These are phyloP conservation scores for Selaginella moellendorffii DNA, from an alignment of 75 land plant genomes.

Conservation along the genomic window DNA sequence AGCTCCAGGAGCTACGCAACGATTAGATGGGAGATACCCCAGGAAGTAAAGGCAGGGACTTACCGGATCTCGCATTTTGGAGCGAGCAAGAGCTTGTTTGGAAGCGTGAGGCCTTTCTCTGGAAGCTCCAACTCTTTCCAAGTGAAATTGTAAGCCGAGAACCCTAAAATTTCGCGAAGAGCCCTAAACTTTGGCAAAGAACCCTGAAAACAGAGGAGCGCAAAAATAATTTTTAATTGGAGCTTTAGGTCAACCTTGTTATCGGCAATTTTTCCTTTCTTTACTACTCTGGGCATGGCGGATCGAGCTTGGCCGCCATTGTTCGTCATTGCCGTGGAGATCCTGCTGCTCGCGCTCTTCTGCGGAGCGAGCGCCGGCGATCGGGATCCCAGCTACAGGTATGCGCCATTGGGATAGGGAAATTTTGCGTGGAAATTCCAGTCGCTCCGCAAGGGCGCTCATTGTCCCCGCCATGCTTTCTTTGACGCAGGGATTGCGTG, in stretches of 20 bases:
- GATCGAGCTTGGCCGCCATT: no score
- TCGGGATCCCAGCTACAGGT: constrained; percentile 47
- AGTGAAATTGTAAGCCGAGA: no score
- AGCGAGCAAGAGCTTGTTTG: constrained; percentile 53
- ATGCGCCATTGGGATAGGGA: not conserved
- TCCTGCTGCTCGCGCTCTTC: no score
- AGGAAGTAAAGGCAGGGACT: constrained; percentile 36
- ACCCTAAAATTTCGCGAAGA: no score
- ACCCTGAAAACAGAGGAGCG: no score
- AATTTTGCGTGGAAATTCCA: not conserved
- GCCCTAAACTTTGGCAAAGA: no score
- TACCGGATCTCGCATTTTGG: constrained; percentile 76
- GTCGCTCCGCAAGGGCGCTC: not conserved
- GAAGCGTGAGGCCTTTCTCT: constrained; percentile 47
- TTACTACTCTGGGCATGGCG: no score
- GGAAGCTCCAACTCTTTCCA: constrained; percentile 61
- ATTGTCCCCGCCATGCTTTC: not conserved
- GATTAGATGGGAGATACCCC: constrained; percentile 71
- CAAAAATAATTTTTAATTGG: no score
- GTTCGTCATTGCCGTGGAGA: no score
- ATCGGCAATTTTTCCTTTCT: no score
- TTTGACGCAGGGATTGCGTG: constrained; percentile 42
- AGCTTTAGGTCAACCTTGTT: no score
- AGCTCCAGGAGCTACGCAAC: constrained; percentile 55
- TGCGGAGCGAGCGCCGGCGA: constrained; percentile 49